phyloP scores from a whole-genome alignment of 176 grass and related monocot genomes.

The Musa schizocarpa region DNA sequence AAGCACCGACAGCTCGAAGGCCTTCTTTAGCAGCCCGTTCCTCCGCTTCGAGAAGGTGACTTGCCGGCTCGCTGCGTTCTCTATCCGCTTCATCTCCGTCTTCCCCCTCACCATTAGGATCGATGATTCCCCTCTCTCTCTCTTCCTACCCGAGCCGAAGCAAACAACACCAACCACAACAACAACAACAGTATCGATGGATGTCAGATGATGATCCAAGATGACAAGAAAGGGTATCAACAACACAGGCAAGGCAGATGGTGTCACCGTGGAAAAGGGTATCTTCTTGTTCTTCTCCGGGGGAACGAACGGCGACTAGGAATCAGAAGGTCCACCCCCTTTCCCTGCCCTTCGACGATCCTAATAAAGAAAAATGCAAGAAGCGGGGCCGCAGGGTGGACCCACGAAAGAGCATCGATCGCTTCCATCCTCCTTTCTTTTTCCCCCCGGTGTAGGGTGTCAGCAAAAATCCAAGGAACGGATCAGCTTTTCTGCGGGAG shows the following conservation, averaged over 20 bases:
- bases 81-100: constrained; percentile 6
- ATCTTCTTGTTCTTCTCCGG: too few species aligned
- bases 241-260: too few species aligned
- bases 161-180: too few species aligned
- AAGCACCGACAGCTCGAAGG: constrained; percentile 4
- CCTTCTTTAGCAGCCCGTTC: background rate
- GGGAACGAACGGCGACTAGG: too few species aligned
- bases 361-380: background rate
- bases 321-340: background rate
- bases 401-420: background rate
- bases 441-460: background rate
- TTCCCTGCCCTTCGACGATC: background rate
- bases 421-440: background rate
- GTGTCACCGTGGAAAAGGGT: too few species aligned
- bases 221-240: too few species aligned
- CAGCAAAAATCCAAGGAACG: too few species aligned
- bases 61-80: background rate
- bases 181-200: too few species aligned
- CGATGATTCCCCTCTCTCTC: background rate
- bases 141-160: too few species aligned
- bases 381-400: background rate
- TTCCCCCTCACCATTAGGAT: constrained; percentile 7
- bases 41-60: constrained; percentile 10
- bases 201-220: too few species aligned
- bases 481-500: background rate